Evolutionary conservation across 345 rosid species (phyloP), one percentile per base, ranked within the genome.

Genomic region (Crucihimalaya himalaica): DNA sequence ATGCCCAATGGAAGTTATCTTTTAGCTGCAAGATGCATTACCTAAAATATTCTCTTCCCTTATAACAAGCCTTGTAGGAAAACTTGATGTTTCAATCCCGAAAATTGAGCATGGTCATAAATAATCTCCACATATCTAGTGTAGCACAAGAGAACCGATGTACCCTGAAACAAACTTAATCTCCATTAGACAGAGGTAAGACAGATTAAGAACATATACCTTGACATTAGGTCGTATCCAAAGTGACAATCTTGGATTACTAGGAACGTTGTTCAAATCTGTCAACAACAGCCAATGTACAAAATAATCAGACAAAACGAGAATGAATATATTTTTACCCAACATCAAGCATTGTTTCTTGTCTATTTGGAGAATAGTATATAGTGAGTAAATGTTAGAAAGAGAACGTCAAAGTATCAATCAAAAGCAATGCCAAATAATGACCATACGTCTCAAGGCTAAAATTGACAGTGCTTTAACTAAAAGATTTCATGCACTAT

Each of bases 191-290:
- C 18, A 54, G 50, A 54, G 37, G 48, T 18, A 50, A 25, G 66
- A 40, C 56, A 58, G 62, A 68, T 70, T 42, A 47, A 37, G 45
- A 8, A 25, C 53, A 34, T 39, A 46, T 78, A 91, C 98, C 92
- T 86, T 85, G 77, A 94, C 57, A 71, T 86, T 79, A 66, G 97
- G 98, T 78, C 85, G 93, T 75, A 94, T 94, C 98, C 93, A 94
- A 75, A 60, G 86, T 57, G 97, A 94, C 68, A 94, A 21, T 81
- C 80, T 88, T 85, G 76, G 97, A 86, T 68, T 84, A 93, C 58
- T 82, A 91, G 73, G 75, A 86, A 48, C 85, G 66, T 72, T 83
- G 84, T 64, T 81, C 84, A 81, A 91, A 94, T 84, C 97, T 94
- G 91, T 76, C 69, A 67, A 73, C 53, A 28, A 68, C 40, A 68